phyloP scores from a whole-genome alignment of 441 rosid species.

The Aquilaria agallochum region DNA sequence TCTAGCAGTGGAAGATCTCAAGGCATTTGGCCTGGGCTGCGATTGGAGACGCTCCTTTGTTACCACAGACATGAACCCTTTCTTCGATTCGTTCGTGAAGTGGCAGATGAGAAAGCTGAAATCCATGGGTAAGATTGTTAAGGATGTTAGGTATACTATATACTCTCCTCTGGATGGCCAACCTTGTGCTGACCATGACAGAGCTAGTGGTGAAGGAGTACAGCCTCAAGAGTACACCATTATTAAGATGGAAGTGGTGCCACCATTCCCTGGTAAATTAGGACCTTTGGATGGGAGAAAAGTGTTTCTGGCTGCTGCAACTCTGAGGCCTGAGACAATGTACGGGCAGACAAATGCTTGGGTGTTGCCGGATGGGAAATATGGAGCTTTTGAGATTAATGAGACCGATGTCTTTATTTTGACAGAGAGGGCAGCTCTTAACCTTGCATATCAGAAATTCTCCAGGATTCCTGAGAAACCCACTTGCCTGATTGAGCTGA shows the following conservation, averaged over 20 bases:
- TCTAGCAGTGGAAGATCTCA: conserved; percentile 16
- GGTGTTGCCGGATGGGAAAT: conserved; percentile 91
- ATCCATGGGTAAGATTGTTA: conserved; percentile 81
- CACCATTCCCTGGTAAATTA: conserved; percentile 65
- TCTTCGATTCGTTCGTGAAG: conserved; percentile 70
- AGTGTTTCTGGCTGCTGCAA: conserved; percentile 84
- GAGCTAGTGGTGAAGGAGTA: conserved; percentile 93
- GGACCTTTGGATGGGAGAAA: conserved; percentile 63
- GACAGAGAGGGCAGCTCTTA: conserved; percentile 73
- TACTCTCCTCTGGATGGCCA: conserved; percentile 92
- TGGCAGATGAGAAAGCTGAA: conserved; percentile 95
- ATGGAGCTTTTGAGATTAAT: conserved; percentile 89
- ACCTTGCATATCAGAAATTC: conserved; percentile 83
- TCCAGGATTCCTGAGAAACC: conserved; percentile 73
- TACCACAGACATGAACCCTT: conserved; percentile 78
- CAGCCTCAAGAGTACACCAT: conserved; percentile 91
- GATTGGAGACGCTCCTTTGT: conserved; percentile 94
- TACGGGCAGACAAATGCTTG: conserved; percentile 96
- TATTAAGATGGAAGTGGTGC: conserved; percentile 81
- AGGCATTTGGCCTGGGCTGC: conserved; percentile 83
- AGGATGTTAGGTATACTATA: conserved; percentile 74
- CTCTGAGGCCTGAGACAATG: conserved; percentile 97
- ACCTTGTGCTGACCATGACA: conserved; percentile 94
- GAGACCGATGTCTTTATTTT: conserved; percentile 73
- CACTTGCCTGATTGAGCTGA: conserved; percentile 73